Base-by-base conservation (phyloP, 2,329 filamentous ascomycete species). In the Nannizziopsis barbatae region DNA sequence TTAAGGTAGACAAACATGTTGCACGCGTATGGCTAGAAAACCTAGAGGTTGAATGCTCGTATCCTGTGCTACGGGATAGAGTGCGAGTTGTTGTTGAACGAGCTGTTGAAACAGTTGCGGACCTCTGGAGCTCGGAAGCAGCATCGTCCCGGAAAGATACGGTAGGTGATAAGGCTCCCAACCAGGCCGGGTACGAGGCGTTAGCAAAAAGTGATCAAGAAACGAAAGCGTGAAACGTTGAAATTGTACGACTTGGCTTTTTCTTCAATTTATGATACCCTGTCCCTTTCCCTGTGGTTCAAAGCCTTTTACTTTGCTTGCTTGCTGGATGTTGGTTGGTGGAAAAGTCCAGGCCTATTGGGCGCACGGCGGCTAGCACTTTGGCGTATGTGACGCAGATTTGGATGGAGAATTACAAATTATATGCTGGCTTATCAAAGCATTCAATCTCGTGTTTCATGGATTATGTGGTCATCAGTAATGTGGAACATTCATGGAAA, bases 11-110 rank as follows among this genome's bases (percentile, higher is more conserved):
- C 59, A 92, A 86, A 69, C 83, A 88, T 68, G 74, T 83, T 46
- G 92, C 90, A 5, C 84, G 80, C 53, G 83, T 98, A 5, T 96
- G 90, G 89, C 71, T 98, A 35, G 92, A 96, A 72, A 80, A 85
- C 56, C 67, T 96, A 39, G 87, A 94, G 57, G 85, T 98, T 3
- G 92, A 96, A 66, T 93, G 87, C 64, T 71, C 71, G 47, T 87
- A 87, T 55, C 79, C 80, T 54, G 79, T 86, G 14, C 77, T 95
- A 60, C 81, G 81, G 41, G 90, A 94, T 64, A 75, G 92, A 50
- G 86, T 98, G 4, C 77, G 84, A 57, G 87, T 86, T 1, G 87
- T 98, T 7, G 85, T 95, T 9, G 90, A 96, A 65, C 76, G 88
- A 56, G 89, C 85, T 0, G 83, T 90, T 2, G 89, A 95, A 71